These are phyloP conservation scores for Azolla pinnata DNA, from an alignment of 75 land plant genomes.

Conservation along the genomic window DNA sequence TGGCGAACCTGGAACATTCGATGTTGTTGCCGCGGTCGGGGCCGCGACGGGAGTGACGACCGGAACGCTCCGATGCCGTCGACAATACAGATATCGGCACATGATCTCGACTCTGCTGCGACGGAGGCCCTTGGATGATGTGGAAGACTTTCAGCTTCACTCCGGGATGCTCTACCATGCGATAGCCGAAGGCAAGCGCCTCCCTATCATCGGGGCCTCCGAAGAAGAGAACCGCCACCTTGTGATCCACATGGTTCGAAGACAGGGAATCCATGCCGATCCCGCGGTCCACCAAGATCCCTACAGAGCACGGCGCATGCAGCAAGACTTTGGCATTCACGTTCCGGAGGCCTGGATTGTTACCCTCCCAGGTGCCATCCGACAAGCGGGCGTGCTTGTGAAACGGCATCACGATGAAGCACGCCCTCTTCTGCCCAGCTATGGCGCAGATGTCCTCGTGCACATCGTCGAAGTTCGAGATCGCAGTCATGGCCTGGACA, in stretches of 20 bases:
- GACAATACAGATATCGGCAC: too few species aligned
- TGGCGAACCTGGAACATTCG: too few species aligned
- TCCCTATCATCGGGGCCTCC: slow-evolving; percentile 48
- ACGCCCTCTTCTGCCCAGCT: slow-evolving; percentile 40
- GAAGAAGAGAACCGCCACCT: slow-evolving; percentile 51
- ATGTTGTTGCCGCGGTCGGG: too few species aligned
- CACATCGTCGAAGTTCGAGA: slow-evolving; percentile 45
- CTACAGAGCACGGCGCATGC: slow-evolving; percentile 68
- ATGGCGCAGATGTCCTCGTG: slow-evolving; percentile 53
- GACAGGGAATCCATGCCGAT: slow-evolving; percentile 25
- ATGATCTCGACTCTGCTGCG: too few species aligned
- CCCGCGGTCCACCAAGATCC: slow-evolving; percentile 68
- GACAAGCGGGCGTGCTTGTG: slow-evolving; percentile 32
- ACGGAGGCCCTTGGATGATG: too few species aligned
- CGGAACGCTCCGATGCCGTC: too few species aligned
- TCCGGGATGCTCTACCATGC: slow-evolving; percentile 36
- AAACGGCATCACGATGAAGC: slow-evolving; percentile 56
- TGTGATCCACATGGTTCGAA: slow-evolving; percentile 18
- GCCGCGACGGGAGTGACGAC: too few species aligned
- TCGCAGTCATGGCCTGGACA: slow-evolving; percentile 43
- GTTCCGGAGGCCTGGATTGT: slow-evolving; percentile 33
- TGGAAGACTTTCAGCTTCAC: slow-evolving; percentile 20
- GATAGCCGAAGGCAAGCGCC: slow-evolving; percentile 25
- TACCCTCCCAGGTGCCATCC: slow-evolving; percentile 26
- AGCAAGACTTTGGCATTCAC: slow-evolving; percentile 52